Percentiles rank a stretch among this genome's conserved stretches.
phyloP scores from a whole-genome alignment of 164 flowering plant species.

The Liquidambar formosana region DNA sequence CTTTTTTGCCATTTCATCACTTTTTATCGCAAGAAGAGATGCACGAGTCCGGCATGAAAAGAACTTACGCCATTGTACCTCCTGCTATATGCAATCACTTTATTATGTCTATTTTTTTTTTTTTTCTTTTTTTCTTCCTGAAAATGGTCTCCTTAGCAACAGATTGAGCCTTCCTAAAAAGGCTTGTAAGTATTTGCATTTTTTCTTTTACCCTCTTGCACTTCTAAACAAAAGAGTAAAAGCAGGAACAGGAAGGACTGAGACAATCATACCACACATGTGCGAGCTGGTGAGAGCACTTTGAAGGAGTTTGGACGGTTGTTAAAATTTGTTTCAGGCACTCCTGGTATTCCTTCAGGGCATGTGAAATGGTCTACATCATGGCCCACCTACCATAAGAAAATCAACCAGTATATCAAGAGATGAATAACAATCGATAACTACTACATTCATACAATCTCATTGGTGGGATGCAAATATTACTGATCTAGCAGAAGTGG shows the following conservation, averaged over 20 bases:
- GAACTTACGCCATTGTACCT: too few relatives aligned
- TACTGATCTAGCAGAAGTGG: not conserved
- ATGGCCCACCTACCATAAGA: slow-evolving; percentile 68
- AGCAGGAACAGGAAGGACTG: not conserved
- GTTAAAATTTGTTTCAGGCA: slow-evolving; percentile 93
- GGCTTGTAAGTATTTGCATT: not conserved
- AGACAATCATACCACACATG: slow-evolving; percentile 72
- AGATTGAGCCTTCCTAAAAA: not conserved
- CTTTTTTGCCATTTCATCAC: too few relatives aligned
- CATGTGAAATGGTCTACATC: slow-evolving; percentile 90
- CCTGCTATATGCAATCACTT: too few relatives aligned
- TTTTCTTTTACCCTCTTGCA: not conserved
- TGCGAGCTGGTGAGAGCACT: slow-evolving; percentile 86
- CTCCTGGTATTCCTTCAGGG: slow-evolving; percentile 97
- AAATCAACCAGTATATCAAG: slow-evolving; percentile 8
- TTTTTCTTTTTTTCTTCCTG: not conserved
- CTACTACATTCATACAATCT: not conserved
- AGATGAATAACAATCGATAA: not conserved
- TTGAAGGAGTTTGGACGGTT: slow-evolving; percentile 91
- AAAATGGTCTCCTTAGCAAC: not conserved
- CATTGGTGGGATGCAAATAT: not conserved
- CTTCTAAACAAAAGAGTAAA: not conserved
- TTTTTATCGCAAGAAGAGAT: too few relatives aligned
- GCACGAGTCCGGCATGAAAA: too few relatives aligned
- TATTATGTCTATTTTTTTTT: too few relatives aligned